phyloP scores from a whole-genome alignment of 768 basidiomycete species.

The Pleurotus pulmonarius region DNA sequence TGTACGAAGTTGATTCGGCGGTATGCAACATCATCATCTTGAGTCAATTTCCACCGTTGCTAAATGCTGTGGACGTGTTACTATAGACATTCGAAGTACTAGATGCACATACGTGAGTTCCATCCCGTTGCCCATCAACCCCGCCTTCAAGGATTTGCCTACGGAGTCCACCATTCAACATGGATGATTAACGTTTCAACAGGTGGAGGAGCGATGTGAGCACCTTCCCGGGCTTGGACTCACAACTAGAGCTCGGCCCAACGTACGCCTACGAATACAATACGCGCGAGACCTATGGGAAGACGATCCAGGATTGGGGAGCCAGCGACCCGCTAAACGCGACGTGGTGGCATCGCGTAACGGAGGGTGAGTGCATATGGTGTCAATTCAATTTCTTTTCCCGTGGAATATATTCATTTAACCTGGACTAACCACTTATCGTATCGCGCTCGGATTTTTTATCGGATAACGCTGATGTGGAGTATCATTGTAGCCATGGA shows the following conservation, averaged over 20 bases:
- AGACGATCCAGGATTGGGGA: slow-evolving; percentile 54
- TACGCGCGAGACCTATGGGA: slow-evolving; percentile 65
- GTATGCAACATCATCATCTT: slow-evolving; percentile 33
- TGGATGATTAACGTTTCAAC: not conserved
- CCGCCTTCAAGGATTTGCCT: too few relatives aligned
- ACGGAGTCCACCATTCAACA: too few relatives aligned
- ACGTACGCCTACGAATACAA: slow-evolving; percentile 65
- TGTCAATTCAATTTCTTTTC: slow-evolving; percentile 19
- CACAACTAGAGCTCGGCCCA: slow-evolving; percentile 54
- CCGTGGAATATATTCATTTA: too few relatives aligned
- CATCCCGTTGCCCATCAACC: not conserved
- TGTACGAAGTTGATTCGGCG: slow-evolving; percentile 68
- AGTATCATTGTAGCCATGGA: slow-evolving; percentile 48
- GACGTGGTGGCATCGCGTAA: slow-evolving; percentile 81
- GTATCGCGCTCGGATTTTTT: too few relatives aligned
- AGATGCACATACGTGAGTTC: slow-evolving; percentile 70
- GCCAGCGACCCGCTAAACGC: slow-evolving; percentile 68
- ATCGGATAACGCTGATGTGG: slow-evolving; percentile 6
- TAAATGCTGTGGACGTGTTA: not conserved
- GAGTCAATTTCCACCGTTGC: not conserved
- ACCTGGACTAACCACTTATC: too few relatives aligned
- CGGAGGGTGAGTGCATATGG: slow-evolving; percentile 40
- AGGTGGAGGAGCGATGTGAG: slow-evolving; percentile 68
- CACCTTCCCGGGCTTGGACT: slow-evolving; percentile 54
- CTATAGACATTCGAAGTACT: slow-evolving; percentile 70